These are phyloP conservation scores for Coix lacrymajobi DNA, from an alignment of 176 grass and related monocot genomes.

Conservation along the genomic window DNA sequence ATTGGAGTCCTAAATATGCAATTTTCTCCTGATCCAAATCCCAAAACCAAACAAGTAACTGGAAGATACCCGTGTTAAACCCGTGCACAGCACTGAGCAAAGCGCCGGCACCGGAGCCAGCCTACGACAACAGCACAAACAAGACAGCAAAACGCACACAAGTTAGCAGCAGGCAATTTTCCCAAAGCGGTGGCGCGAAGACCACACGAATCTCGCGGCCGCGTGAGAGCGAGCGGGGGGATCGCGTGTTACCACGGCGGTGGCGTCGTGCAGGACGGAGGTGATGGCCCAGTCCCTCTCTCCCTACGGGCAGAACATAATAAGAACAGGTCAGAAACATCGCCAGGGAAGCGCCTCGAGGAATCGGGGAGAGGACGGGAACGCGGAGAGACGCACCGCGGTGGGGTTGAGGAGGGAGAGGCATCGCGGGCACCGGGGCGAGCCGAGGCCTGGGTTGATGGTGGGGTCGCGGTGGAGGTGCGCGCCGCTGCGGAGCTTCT, in stretches of 20 bases:
- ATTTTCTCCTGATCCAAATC: neutral
- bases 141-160: neutral
- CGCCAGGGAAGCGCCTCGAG: neutral
- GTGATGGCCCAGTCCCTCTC: constrained; percentile 74
- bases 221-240: neutral
- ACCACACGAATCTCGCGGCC: neutral
- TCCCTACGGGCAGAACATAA: constrained; percentile 43
- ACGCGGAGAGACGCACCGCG: constrained; percentile 14
- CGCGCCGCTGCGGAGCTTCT: constrained; percentile 85
- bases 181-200: neutral
- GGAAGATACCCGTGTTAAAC: constrained; percentile 58
- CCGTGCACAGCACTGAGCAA: constrained; percentile 91
- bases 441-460: constrained; percentile 79
- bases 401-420: constrained; percentile 81
- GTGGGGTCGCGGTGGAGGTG: constrained; percentile 84
- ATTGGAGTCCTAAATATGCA: no score
- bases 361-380: neutral
- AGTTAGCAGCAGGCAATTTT: neutral
- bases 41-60: neutral
- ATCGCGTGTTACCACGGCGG: constrained; percentile 66
- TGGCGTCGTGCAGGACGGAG: constrained; percentile 73
- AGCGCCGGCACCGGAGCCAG: constrained; percentile 68
- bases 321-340: neutral
- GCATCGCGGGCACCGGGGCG: constrained; percentile 75
- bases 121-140: constrained; percentile 37